A percentile compares a stretch with the other conserved stretches of the same genome.
Conservation (phyloP, 106 monocot genomes). For the Posidonia australis region DNA sequence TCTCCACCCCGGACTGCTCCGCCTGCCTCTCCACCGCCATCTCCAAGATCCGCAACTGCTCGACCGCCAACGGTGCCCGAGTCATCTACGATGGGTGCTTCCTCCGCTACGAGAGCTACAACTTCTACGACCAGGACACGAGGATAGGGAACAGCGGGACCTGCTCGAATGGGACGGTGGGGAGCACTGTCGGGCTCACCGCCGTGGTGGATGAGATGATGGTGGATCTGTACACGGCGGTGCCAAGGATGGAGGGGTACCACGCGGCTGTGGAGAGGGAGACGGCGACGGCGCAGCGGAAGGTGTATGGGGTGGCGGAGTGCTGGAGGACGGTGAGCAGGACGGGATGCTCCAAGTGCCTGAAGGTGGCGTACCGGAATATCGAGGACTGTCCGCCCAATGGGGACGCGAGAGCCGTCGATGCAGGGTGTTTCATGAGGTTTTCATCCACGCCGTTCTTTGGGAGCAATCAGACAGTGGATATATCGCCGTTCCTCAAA, state of each 20-base stretch:
- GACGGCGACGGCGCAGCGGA: too few species aligned
- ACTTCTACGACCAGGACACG: slow-evolving; percentile 43
- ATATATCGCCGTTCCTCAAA: too few species aligned
- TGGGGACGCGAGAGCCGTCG: slow-evolving; percentile 29
- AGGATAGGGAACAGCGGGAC: slow-evolving; percentile 30
- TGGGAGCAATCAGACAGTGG: too few species aligned
- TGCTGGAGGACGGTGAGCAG: slow-evolving; percentile 36
- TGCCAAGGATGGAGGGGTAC: slow-evolving; percentile 16
- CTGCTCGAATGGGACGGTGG: slow-evolving; percentile 21
- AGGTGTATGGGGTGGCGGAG: slow-evolving; percentile 40
- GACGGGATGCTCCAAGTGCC: slow-evolving; percentile 33
- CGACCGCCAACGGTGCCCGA: slow-evolving; percentile 46
- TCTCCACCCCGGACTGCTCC: slow-evolving; percentile 31
- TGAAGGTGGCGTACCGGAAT: slow-evolving; percentile 35
- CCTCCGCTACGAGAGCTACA: slow-evolving; percentile 43
- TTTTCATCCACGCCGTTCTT: too few species aligned
- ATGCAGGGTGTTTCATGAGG: slow-evolving; percentile 66
- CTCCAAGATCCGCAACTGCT: slow-evolving; percentile 20
- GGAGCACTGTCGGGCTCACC: neutral
- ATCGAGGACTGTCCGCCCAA: slow-evolving; percentile 36
- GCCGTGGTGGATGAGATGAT: slow-evolving; percentile 14
- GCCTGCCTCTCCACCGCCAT: slow-evolving; percentile 32
- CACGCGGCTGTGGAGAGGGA: slow-evolving; percentile 30
- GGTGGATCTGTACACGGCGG: slow-evolving; percentile 22
- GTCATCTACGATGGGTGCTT: slow-evolving; percentile 48